Percentiles rank a stretch among this genome's conserved stretches.
Evolutionary conservation across 2,329 filamentous ascomycete species (phyloP).

Genomic region (Fonsecaea monophora): DNA sequence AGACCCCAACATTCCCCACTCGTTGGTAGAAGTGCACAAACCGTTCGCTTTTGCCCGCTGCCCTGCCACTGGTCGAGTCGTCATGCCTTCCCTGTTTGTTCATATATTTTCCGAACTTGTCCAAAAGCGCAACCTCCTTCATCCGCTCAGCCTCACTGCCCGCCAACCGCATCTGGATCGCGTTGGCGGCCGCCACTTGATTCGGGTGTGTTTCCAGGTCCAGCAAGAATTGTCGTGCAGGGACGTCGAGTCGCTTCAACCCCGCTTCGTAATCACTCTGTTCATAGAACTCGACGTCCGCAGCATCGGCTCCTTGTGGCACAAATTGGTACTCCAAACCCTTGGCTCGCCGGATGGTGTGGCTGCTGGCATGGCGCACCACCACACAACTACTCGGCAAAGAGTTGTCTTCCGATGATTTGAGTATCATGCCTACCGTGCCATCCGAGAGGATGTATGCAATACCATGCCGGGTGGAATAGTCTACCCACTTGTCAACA

Average conservation of each 20-base stretch:
- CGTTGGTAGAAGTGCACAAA: conserved; percentile 60
- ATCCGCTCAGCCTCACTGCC: conserved; percentile 55
- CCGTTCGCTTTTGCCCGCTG: conserved; percentile 43
- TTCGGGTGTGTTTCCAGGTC: conserved; percentile 33
- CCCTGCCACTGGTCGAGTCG: conserved; percentile 42
- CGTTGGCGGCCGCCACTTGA: conserved; percentile 38
- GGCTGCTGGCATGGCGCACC: conserved; percentile 54
- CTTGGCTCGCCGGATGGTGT: conserved; percentile 55
- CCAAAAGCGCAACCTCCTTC: conserved; percentile 56
- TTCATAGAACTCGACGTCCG: conserved; percentile 57
- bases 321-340: conserved; percentile 53
- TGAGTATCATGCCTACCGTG: conserved; percentile 59
- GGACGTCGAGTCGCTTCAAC: conserved; percentile 51
- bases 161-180: conserved; percentile 39
- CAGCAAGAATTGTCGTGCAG: conserved; percentile 47
- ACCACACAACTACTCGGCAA: conserved; percentile 55
- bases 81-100: conserved; percentile 54
- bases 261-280: conserved; percentile 50
- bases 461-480: conserved; percentile 60
- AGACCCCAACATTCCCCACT: conserved; percentile 60
- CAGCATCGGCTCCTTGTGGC: conserved; percentile 43
- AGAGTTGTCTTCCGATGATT: conserved; percentile 49
- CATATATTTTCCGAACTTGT: conserved; percentile 61
- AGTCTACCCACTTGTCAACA: conserved; percentile 62
- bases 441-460: conserved; percentile 60